These are phyloP conservation scores for Penicillium sp. DNA, from an alignment of 2,329 filamentous ascomycete genomes.

Conservation along the genomic window DNA sequence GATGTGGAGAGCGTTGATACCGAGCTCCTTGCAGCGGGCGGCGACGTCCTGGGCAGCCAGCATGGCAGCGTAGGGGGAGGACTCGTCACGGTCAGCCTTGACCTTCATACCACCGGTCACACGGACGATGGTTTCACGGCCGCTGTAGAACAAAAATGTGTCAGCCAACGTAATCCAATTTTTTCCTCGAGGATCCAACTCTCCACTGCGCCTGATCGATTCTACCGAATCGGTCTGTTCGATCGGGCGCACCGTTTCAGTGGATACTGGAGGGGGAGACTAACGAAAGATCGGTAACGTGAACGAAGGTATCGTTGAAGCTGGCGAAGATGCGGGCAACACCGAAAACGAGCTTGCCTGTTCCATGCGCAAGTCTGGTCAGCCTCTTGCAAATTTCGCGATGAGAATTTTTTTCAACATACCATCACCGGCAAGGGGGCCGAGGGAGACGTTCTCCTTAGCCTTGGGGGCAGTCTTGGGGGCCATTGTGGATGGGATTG, in stretches of 20 bases:
- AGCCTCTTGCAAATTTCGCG: conserved; percentile 6
- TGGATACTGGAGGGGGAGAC: conserved; percentile 33
- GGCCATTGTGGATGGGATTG: conserved; percentile 64
- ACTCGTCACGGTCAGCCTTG: conserved; percentile 99
- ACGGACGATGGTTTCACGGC: conserved; percentile 99
- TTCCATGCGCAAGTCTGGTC: conserved; percentile 22
- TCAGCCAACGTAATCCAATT: conserved; percentile 58
- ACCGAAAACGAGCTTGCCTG: conserved; percentile 96
- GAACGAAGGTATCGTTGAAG: conserved; percentile 93
- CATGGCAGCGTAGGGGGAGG: conserved; percentile 99
- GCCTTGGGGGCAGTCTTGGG: conserved; percentile 82
- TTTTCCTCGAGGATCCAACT: neutral
- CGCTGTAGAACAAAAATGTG: conserved; percentile 64
- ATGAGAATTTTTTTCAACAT: conserved; percentile 42
- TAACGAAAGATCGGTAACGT: conserved; percentile 98
- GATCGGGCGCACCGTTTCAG: conserved; percentile 1
- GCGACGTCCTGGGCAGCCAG: conserved; percentile 99
- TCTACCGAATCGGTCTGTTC: conserved; percentile 3
- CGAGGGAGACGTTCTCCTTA: conserved; percentile 97
- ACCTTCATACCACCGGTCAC: conserved; percentile 99
- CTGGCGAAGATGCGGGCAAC: conserved; percentile 98
- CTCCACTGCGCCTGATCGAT: conserved; percentile 7
- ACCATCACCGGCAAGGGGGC: conserved; percentile 96
- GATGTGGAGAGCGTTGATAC: conserved; percentile 97
- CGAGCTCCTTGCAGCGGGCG: conserved; percentile 82